These are phyloP conservation scores for Talaromyces sp. DNA, from an alignment of 2,329 filamentous ascomycete genomes.

Conservation along the genomic window DNA sequence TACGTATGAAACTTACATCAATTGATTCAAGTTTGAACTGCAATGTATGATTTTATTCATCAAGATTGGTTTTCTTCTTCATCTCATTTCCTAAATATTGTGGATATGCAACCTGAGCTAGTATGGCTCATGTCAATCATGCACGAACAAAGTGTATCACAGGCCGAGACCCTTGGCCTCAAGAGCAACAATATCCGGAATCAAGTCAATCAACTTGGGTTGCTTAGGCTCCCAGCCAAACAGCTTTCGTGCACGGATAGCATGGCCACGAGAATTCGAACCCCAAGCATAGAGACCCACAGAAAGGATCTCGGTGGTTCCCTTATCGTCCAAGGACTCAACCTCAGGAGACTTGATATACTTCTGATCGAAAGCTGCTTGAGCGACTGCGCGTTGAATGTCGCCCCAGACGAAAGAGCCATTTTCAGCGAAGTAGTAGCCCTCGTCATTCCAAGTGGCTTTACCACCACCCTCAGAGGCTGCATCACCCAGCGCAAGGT, in stretches of 20 bases:
- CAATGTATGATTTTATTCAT: no score
- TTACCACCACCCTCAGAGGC: conserved; percentile 43
- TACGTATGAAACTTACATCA: no score
- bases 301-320: conserved; percentile 48
- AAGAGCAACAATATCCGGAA: conserved; percentile 57
- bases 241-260: conserved; percentile 41
- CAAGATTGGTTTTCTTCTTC: no score
- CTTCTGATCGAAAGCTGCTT: conserved; percentile 57
- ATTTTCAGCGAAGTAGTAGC: conserved; percentile 54
- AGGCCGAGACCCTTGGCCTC: conserved; percentile 48
- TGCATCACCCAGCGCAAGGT: conserved; percentile 40
- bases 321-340: conserved; percentile 35
- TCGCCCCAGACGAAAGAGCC: conserved; percentile 46
- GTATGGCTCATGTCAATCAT: neutral
- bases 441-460: conserved; percentile 47
- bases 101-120: no score
- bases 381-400: conserved; percentile 39
- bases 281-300: conserved; percentile 41
- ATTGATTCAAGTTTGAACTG: no score
- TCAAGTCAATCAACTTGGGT: conserved; percentile 54
- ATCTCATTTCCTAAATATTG: neutral
- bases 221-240: conserved; percentile 44
- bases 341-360: conserved; percentile 50
- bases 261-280: conserved; percentile 40
- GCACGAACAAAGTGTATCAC: conserved; percentile 1